Percentiles rank a stretch among this genome's conserved stretches.
These are phyloP conservation scores for Chrysopogon serrulatus DNA, from an alignment of 176 grass and related monocot species.

Conservation along the genomic window DNA sequence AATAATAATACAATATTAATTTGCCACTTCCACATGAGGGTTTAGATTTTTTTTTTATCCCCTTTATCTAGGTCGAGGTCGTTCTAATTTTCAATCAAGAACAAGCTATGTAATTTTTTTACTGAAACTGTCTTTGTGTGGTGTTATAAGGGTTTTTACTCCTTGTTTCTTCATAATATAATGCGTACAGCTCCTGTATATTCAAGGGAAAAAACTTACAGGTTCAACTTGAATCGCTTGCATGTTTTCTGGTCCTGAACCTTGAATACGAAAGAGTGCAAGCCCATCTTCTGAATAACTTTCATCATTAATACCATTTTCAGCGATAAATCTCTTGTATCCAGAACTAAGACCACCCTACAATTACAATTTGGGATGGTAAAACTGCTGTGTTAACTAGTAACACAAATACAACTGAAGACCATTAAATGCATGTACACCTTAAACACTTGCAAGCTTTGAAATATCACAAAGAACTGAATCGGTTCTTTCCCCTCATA, in stretches of 20 bases:
- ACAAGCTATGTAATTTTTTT: not conserved
- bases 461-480: constrained; percentile 94
- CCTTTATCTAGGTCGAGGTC: not conserved
- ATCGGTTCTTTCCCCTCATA: constrained; percentile 95
- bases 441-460: constrained; percentile 82
- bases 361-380: constrained; percentile 10
- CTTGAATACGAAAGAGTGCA: constrained; percentile 88
- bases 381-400: not conserved
- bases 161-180: not conserved
- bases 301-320: constrained; percentile 64
- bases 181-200: not conserved
- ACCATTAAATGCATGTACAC: not conserved
- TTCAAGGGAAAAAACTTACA: not conserved
- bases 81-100: not conserved
- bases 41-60: not conserved
- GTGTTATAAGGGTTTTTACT: not conserved
- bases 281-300: constrained; percentile 79
- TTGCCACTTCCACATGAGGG: not conserved
- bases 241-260: constrained; percentile 92
- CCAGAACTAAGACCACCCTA: constrained; percentile 89
- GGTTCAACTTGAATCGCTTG: constrained; percentile 93
- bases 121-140: not conserved
- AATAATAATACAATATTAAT: not conserved
- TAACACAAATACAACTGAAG: constrained; percentile 9
- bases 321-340: constrained; percentile 79